Conservation (phyloP, 2,329 filamentous ascomycete species). For the Epichloe gansuensis region DNA sequence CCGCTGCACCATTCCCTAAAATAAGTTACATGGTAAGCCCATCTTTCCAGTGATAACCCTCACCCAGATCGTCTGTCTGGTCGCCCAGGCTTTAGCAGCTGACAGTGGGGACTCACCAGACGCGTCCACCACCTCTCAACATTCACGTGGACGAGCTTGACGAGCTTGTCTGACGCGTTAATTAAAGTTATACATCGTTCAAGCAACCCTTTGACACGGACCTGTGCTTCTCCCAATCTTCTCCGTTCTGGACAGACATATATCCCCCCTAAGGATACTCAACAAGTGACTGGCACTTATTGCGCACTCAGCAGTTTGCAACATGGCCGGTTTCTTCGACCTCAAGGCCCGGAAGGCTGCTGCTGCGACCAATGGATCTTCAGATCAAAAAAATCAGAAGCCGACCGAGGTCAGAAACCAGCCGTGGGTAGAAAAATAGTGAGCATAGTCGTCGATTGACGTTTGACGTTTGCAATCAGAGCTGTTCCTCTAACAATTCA, state of each 20-base stretch:
- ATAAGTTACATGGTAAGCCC: no score
- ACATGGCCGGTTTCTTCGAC: constrained; percentile 89
- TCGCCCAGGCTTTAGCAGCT: no score
- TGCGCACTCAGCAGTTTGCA: background rate
- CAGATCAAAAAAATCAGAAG: constrained; percentile 52
- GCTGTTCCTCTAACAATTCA: background rate
- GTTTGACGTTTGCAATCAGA: background rate
- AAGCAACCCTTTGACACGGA: background rate
- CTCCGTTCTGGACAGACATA: background rate
- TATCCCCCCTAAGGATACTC: background rate
- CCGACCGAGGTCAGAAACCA: constrained; percentile 52
- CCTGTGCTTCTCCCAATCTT: background rate
- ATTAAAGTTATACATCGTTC: background rate
- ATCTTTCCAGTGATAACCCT: no score
- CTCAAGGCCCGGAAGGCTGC: constrained; percentile 80
- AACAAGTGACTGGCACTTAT: background rate
- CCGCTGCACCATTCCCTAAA: no score
- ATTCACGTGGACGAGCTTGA: background rate
- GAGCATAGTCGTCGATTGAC: constrained; percentile 17
- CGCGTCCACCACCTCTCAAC: no score
- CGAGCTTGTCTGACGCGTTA: background rate
- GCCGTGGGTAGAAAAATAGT: constrained; percentile 99
- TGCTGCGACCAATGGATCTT: constrained; percentile 47
- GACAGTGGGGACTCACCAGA: background rate
- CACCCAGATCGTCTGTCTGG: no score